phyloP scores from a whole-genome alignment of 768 basidiomycete genomes.

The Agrocybe pediades region DNA sequence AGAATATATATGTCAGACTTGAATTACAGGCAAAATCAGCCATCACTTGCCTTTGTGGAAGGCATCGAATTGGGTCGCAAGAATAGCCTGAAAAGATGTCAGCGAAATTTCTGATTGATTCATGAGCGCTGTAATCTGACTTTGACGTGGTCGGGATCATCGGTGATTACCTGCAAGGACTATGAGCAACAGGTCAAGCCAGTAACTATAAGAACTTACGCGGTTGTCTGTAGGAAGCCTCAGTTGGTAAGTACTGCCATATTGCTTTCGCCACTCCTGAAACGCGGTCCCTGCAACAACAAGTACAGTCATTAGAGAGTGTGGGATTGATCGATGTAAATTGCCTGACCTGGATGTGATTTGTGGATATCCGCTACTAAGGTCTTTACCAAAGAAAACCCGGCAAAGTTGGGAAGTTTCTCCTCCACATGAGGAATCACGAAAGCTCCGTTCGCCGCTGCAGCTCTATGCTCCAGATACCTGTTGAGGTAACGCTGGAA shows the following conservation, averaged over 20 bases:
- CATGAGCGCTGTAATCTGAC: slow-evolving; percentile 10
- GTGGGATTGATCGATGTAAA: too few species aligned
- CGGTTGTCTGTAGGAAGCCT: slow-evolving; percentile 23
- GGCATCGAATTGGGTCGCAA: slow-evolving; percentile 46
- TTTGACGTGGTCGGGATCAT: slow-evolving; percentile 52
- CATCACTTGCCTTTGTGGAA: slow-evolving; percentile 42
- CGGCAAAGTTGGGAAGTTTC: slow-evolving; percentile 6
- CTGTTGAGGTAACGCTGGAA: slow-evolving; percentile 1
- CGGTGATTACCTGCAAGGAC: slow-evolving; percentile 35
- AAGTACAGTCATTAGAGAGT: background rate
- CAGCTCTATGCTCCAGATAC: slow-evolving; percentile 11
- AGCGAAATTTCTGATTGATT: background rate
- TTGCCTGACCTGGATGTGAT: background rate
- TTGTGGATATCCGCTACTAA: slow-evolving; percentile 29
- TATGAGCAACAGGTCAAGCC: background rate
- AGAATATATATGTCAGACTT: slow-evolving; percentile 2
- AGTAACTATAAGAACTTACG: slow-evolving; percentile 17
- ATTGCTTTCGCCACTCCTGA: slow-evolving; percentile 21
- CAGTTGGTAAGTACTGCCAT: slow-evolving; percentile 34
- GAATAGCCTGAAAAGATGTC: slow-evolving; percentile 8
- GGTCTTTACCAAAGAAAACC: slow-evolving; percentile 25
- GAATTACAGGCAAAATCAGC: background rate
- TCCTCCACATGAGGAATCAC: slow-evolving; percentile 18
- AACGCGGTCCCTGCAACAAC: slow-evolving; percentile 28
- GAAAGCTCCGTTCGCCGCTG: slow-evolving; percentile 17